Conservation (phyloP, 2,329 filamentous ascomycete genomes). For the Aspergillus sp. region DNA sequence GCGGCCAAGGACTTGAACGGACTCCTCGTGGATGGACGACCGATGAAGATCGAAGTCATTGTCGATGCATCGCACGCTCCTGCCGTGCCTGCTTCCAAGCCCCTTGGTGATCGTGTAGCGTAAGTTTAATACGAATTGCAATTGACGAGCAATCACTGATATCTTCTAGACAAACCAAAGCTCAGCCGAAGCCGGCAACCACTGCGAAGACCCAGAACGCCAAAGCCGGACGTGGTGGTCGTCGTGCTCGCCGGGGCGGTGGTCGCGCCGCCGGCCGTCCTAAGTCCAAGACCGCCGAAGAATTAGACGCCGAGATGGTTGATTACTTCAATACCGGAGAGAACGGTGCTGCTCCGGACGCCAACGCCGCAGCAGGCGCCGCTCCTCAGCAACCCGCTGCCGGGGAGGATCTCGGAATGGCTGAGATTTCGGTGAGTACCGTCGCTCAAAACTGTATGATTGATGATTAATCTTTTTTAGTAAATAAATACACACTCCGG, state of each 20-base stretch:
- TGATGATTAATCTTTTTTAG: constrained; percentile 6
- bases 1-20: constrained; percentile 84
- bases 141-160: constrained; percentile 21
- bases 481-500: constrained; percentile 21
- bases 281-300: constrained; percentile 87
- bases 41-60: constrained; percentile 95
- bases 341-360: constrained; percentile 38
- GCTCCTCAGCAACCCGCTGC: constrained; percentile 49
- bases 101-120: constrained; percentile 81
- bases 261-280: constrained; percentile 59
- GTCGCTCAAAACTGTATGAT: no score
- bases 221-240: constrained; percentile 18
- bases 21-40: constrained; percentile 81
- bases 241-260: constrained; percentile 47
- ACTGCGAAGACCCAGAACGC: constrained; percentile 65
- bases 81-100: constrained; percentile 66
- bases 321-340: constrained; percentile 71
- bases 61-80: constrained; percentile 73
- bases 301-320: constrained; percentile 95
- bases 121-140: constrained; percentile 42
- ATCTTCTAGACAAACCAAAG: constrained; percentile 57
- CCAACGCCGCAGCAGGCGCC: constrained; percentile 46
- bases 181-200: constrained; percentile 79
- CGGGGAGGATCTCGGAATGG: constrained; percentile 55
- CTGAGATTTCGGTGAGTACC: constrained; percentile 54